Evolutionary conservation across 768 basidiomycete genomes (phyloP), one percentile per base, ranked within the genome.

Genomic region (Boletus pseudopeckii): DNA sequence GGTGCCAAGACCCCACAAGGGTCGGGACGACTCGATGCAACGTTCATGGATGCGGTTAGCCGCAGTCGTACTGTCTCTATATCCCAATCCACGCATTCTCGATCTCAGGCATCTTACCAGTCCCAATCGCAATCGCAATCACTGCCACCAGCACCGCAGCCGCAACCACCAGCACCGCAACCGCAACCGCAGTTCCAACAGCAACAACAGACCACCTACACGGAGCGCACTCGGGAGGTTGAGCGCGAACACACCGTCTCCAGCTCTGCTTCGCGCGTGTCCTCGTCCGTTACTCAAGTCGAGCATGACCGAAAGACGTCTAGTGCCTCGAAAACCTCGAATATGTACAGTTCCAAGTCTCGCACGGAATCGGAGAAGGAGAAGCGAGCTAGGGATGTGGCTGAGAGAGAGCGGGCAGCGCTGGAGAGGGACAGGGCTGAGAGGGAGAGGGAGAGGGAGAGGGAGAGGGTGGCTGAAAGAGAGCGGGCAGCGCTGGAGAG

Each of bases 1-100:
- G 69, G 69, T 1, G 62, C 60, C 20, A 70, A 44, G 60, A 71
- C 69, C 53, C 69, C 69, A 57, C 60, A 63, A 60, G 67, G 68
- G 47, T 51, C 51, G n/a, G 51, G 55, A 45, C 67, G 62, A 63
- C 57, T 58, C 56, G 66, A 71, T 48, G 30, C 52, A 42, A 57
- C 56, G 47, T 60, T 62, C 55, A 54, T 70, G 50, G 73, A 75
- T 33, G 52, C 62, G 56, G 57, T 52, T 45, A 69, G 66, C 57
- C 67, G 57, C 54, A 65, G 55, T 57, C 63, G 58, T 17, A 48
- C 64, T 7, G 57, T 66, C 55, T 56, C 67, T 46, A 51, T 50
- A 0, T 56, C 63, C 38, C 64, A 63, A 26, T 55, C 64, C 33
- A 43, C 59, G 1, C 55, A 65, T 30, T 46, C 65, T 14, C 61